These are phyloP conservation scores for Pyrenophora graminea DNA, from an alignment of 2,329 filamentous ascomycete genomes.

Conservation along the genomic window DNA sequence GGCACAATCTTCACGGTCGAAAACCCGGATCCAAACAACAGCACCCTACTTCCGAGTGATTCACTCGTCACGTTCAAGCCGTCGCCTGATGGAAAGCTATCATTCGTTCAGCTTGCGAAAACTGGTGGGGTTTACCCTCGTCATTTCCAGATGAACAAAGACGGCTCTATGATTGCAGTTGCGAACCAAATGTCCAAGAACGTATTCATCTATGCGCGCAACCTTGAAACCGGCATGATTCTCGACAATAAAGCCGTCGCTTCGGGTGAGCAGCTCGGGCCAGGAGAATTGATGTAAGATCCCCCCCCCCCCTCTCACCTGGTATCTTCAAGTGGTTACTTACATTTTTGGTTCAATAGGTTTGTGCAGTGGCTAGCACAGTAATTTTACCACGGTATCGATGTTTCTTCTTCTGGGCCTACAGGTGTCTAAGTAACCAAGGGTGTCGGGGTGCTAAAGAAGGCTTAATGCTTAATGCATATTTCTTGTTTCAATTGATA, in stretches of 20 bases:
- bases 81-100: slow-evolving; percentile 57
- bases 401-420: no score
- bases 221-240: slow-evolving; percentile 63
- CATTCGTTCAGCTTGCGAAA: slow-evolving; percentile 61
- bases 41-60: slow-evolving; percentile 52
- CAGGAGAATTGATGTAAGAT: slow-evolving; percentile 32
- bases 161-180: slow-evolving; percentile 67
- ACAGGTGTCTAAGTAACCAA: no score
- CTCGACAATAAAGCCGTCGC: slow-evolving; percentile 51
- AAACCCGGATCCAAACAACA: slow-evolving; percentile 50
- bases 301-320: no score
- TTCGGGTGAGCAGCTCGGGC: slow-evolving; percentile 22
- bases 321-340: not conserved
- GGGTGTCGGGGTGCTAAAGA: no score
- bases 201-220: slow-evolving; percentile 65
- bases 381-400: not conserved
- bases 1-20: slow-evolving; percentile 58
- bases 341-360: not conserved
- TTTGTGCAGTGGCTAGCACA: slow-evolving; percentile 9
- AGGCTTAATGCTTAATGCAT: not conserved
- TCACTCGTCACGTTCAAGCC: slow-evolving; percentile 59
- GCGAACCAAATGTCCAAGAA: slow-evolving; percentile 65
- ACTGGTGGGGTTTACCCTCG: slow-evolving; percentile 69
- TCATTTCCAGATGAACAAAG: slow-evolving; percentile 68
- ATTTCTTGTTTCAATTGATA: not conserved